Evolutionary conservation across 306 rosid genomes (phyloP), one percentile per base, ranked within the genome.

Genomic region (Glycine tomentella): DNA sequence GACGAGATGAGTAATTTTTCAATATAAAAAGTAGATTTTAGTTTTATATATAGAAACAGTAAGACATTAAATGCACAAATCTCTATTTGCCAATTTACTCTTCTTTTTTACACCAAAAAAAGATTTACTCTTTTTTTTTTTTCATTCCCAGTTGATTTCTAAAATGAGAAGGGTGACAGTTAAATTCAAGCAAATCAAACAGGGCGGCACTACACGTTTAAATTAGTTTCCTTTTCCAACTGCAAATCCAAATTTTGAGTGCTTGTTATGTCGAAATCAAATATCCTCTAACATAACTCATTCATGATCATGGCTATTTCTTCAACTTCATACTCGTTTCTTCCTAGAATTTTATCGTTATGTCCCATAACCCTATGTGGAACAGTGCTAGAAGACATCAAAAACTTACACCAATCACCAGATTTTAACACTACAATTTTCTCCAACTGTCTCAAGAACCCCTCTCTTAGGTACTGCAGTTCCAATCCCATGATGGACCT

Each of bases 401-500:
- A 81, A 61, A 87, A 69, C 82, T 81, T 90, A 8, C 83, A 88
- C 42, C 91, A 87, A 11, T 95, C 93, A 4, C 87, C 81, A 66
- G 88, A 87, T 71, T 92, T 92, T 73, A 88, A 90, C 90, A 34
- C 91, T 16, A 92, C 93, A 31, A 88, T 90, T 9, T 67, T 73
- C 25, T 79, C 61, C 65, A 92, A 92, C 83, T 92, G 93, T 78
- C 71, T 80, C 72, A 84, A 81, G 2, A 88, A 84, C 80, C 95
- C 97, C 9, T 89, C 92, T 75, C 86, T 92, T 56, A 88, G 95
- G 66, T 90, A 90, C 87, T 92, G 93, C 87, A 85, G 31, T 74
- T 81, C 89, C 51, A 82, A 87, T 36, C 88, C 91, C 4, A 80
- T 75, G 81, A 80, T 75, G 83, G 78, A 88, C 81, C 76, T 90